Evolutionary conservation across 306 rosid species (phyloP).

Genomic region (Arachis stenosperma): DNA sequence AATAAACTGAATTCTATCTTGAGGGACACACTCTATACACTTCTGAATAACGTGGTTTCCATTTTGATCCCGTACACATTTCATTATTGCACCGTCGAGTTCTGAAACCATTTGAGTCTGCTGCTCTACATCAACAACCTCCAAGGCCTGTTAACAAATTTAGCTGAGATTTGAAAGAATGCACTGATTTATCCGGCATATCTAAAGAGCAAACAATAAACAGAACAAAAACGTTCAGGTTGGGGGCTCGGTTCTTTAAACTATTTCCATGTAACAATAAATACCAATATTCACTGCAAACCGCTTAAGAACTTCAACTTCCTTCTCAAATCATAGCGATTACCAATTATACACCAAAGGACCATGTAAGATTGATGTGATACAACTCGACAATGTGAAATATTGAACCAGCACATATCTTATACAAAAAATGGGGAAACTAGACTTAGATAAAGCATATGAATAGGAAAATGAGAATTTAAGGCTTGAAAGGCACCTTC

Average conservation of each 20-base stretch:
- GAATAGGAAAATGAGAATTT: constrained; percentile 23
- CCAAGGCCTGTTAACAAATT: constrained; percentile 75
- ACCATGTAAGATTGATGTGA: background rate
- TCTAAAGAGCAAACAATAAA: constrained; percentile 17
- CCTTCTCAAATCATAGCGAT: constrained; percentile 11
- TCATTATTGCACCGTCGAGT: constrained; percentile 86
- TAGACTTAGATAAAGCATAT: constrained; percentile 3
- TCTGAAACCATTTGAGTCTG: constrained; percentile 88
- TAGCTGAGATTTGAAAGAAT: constrained; percentile 27
- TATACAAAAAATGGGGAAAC: constrained; percentile 35
- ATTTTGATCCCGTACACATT: constrained; percentile 94
- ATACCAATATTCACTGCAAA: constrained; percentile 16
- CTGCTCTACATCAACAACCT: constrained; percentile 78
- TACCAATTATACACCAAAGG: constrained; percentile 21
- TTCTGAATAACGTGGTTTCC: constrained; percentile 97
- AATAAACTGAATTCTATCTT: constrained; percentile 83
- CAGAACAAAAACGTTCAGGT: background rate
- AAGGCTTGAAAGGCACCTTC: constrained; percentile 64
- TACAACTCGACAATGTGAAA: constrained; percentile 6
- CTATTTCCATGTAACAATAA: constrained; percentile 7
- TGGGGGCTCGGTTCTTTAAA: background rate
- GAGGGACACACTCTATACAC: constrained; percentile 92
- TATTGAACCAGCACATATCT: constrained; percentile 23
- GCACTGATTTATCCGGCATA: constrained; percentile 19
- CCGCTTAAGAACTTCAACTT: constrained; percentile 4